Conservation (phyloP, 2,329 filamentous ascomycete genomes). For the Talaromyces rugulosus region DNA sequence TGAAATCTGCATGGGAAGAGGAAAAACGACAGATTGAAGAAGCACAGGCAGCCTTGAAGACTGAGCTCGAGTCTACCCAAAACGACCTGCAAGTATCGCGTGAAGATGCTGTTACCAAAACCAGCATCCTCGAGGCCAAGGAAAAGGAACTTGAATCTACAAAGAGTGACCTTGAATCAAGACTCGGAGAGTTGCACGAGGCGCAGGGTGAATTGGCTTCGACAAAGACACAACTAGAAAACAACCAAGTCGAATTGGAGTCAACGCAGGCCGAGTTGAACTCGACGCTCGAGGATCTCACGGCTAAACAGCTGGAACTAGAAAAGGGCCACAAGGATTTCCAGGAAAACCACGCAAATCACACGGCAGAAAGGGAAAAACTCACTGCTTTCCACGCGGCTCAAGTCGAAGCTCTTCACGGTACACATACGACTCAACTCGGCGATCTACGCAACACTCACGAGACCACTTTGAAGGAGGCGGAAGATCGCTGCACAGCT, state of each 20-base stretch:
- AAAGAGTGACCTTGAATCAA: slow-evolving; percentile 21
- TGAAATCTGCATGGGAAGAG: slow-evolving; percentile 31
- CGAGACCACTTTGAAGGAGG: slow-evolving; percentile 20
- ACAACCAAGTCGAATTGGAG: slow-evolving; percentile 16
- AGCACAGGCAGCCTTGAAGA: slow-evolving; percentile 31
- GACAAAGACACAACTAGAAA: slow-evolving; percentile 12
- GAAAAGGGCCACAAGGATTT: slow-evolving; percentile 14
- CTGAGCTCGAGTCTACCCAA: slow-evolving; percentile 33
- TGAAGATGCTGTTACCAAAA: slow-evolving; percentile 22
- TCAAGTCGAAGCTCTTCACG: slow-evolving; percentile 6
- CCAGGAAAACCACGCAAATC: slow-evolving; percentile 24
- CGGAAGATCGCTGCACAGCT: slow-evolving; percentile 23
- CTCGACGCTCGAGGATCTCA: slow-evolving; percentile 10
- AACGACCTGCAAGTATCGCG: slow-evolving; percentile 25
- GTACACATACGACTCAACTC: slow-evolving; percentile 18
- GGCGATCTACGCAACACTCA: slow-evolving; percentile 23
- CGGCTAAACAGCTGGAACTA: slow-evolving; percentile 17
- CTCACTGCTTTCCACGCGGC: slow-evolving; percentile 5
- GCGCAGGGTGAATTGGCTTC: slow-evolving; percentile 15
- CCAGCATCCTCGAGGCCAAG: slow-evolving; percentile 23
- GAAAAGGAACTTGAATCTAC: slow-evolving; percentile 24
- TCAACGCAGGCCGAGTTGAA: slow-evolving; percentile 15
- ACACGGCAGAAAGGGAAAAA: slow-evolving; percentile 8
- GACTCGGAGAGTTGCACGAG: slow-evolving; percentile 12
- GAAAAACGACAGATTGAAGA: slow-evolving; percentile 36